A percentile compares a stretch with the other conserved stretches of the same genome.
Evolutionary conservation across 2,329 filamentous ascomycete genomes (phyloP).

Genomic region (Drechslerella dactyloides): DNA sequence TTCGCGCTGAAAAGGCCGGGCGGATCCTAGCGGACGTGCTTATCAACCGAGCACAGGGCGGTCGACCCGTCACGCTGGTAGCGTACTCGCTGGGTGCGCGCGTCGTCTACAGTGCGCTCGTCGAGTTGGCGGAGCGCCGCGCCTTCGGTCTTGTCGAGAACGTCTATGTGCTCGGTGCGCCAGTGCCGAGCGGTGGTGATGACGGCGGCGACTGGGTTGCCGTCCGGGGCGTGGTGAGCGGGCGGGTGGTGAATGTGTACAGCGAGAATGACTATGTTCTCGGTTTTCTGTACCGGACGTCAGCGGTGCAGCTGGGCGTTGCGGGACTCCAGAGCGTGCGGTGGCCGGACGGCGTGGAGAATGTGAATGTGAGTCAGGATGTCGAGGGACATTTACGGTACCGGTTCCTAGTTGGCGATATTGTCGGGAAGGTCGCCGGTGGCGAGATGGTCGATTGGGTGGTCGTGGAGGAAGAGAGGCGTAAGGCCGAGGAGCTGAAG

Average conservation of each 20-base stretch:
- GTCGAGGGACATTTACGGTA: slow-evolving; percentile 75
- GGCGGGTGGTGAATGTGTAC: slow-evolving; percentile 84
- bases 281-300: slow-evolving; percentile 83
- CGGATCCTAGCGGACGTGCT: slow-evolving; percentile 80
- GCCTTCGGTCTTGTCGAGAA: slow-evolving; percentile 85
- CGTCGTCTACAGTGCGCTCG: slow-evolving; percentile 81
- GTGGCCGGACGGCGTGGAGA: slow-evolving; percentile 72
- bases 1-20: slow-evolving; percentile 79
- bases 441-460: slow-evolving; percentile 67
- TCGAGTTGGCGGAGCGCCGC: slow-evolving; percentile 74
- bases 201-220: slow-evolving; percentile 74
- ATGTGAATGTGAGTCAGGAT: slow-evolving; percentile 70
- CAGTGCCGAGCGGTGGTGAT: slow-evolving; percentile 71
- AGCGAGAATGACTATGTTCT: slow-evolving; percentile 87
- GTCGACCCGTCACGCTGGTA: slow-evolving; percentile 78
- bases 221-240: slow-evolving; percentile 78
- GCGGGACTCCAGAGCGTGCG: slow-evolving; percentile 79
- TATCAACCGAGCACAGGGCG: slow-evolving; percentile 80
- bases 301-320: slow-evolving; percentile 79
- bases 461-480: slow-evolving; percentile 58
- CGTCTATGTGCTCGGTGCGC: slow-evolving; percentile 81
- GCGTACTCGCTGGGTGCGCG: slow-evolving; percentile 83
- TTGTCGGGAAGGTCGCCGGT: slow-evolving; percentile 72
- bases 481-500: slow-evolving; percentile 44
- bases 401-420: slow-evolving; percentile 69